phyloP scores from a whole-genome alignment of 2,329 filamentous ascomycete species.

The Xylaria sp. region DNA sequence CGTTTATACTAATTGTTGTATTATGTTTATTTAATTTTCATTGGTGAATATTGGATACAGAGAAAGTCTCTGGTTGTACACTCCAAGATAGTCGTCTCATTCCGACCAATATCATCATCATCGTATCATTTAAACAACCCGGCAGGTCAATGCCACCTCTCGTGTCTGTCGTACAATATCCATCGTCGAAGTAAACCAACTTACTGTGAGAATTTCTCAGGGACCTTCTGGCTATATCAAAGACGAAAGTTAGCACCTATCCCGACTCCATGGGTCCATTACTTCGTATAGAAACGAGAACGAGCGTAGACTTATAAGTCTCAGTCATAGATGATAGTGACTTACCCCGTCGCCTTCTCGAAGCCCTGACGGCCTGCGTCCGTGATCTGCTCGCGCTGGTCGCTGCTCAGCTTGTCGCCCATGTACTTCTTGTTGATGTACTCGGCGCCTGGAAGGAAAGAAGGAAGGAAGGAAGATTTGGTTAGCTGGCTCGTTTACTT shows the following conservation, averaged over 20 bases:
- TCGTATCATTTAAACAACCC: no score
- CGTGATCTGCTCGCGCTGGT: slow-evolving; percentile 47
- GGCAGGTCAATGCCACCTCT: no score
- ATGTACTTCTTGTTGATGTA: slow-evolving; percentile 44
- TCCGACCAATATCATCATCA: no score
- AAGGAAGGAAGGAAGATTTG: no score
- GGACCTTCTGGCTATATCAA: slow-evolving; percentile 51
- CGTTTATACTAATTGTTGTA: slow-evolving; percentile 2
- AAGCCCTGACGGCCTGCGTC: slow-evolving; percentile 49
- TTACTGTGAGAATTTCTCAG: slow-evolving; percentile 52
- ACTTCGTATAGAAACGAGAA: not conserved
- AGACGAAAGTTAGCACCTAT: not conserved
- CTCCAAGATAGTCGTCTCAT: not conserved
- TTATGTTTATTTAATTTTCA: not conserved
- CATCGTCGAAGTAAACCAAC: not conserved
- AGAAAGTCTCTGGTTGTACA: not conserved
- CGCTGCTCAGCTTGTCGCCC: slow-evolving; percentile 33
- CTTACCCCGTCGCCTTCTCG: slow-evolving; percentile 56
- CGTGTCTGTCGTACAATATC: no score
- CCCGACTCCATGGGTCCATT: not conserved
- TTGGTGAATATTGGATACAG: slow-evolving; percentile 2
- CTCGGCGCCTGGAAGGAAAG: slow-evolving; percentile 42
- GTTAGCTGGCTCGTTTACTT: not conserved
- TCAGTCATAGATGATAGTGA: not conserved
- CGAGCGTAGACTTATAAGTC: no score